phyloP scores from a whole-genome alignment of 2,329 filamentous ascomycete species.

The Diaporthe vexans region DNA sequence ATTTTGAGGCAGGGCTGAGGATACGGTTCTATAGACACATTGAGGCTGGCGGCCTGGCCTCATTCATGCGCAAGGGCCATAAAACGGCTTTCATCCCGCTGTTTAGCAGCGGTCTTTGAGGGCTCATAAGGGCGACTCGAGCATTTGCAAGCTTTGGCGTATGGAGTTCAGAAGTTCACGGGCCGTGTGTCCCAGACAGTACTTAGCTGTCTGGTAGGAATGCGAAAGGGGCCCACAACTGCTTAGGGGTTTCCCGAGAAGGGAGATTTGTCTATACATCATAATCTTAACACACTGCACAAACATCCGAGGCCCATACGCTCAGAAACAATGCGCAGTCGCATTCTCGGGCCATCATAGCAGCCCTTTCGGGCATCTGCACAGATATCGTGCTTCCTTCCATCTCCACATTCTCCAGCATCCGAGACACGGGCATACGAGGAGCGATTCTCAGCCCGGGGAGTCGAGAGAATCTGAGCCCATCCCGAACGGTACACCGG shows the following conservation, averaged over 20 bases:
- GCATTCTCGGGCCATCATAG: not conserved
- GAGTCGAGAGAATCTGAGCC: not conserved
- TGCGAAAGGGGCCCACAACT: not conserved
- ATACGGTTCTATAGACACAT: not conserved
- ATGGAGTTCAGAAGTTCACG: conserved; percentile 38
- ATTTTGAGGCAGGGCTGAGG: conserved; percentile 55
- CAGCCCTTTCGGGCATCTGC: not conserved
- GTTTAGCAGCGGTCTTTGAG: not conserved
- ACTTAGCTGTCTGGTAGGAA: not conserved
- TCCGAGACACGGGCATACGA: not conserved
- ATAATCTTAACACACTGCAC: conserved; percentile 37
- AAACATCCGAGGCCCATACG: not conserved
- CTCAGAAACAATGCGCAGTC: conserved; percentile 22
- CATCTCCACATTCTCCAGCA: not conserved
- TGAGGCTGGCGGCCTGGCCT: not conserved
- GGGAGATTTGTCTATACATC: conserved; percentile 41
- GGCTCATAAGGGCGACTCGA: not conserved
- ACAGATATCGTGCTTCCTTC: not conserved
- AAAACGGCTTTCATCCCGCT: not conserved
- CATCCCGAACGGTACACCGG: not conserved
- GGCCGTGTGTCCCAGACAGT: not conserved
- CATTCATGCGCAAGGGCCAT: not conserved
- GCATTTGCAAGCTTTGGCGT: conserved; percentile 36
- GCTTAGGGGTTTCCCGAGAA: conserved; percentile 28
- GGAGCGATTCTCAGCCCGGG: not conserved